Evolutionary conservation across 805 yeast species (phyloP), one percentile per base, ranked within the genome.

Genomic region (Kluyveromyces aestuarii): DNA sequence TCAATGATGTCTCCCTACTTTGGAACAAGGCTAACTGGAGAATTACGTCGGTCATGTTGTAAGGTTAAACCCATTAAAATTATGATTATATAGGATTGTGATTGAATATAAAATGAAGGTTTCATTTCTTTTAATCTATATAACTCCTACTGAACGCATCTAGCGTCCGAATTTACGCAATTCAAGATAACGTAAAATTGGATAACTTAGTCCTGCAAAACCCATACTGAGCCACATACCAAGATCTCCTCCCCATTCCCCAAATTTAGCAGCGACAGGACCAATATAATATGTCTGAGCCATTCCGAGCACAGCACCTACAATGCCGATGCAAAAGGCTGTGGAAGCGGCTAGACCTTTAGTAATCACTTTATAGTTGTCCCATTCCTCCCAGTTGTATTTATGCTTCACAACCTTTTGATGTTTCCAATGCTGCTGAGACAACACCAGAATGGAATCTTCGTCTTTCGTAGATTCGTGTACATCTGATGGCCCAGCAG

Each of bases 291-390:
- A 88, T 7, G 81, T 84, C 63, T 88, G 96, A 25, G 85, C 75
- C 96, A 88, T 88, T 7, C 96, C 95, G 18, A 87, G 68, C 2
- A 84, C 87, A 0, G 87, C 95, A 43, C 95, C 96, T 0, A 79
- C 84, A 16, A 82, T 82, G 41, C 96, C 96, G 47, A 75, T 67
- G 2, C 77, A 56, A 56, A 87, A 87, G 1, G 89, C 75, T 17
- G 73, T 56, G 2, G 82, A 66, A 0, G 95, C 84, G 1, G 96
- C 95, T 44, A 71, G 69, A 2, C 96, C 93, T 48, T 74, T 69
- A 0, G 96, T 84, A 54, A 87, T 72, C 16, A 72, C 71, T 4
- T 60, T 62, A 41, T 70, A 71, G 53, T 82, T 77, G 62, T 87
- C 78, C 93, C 96, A 88, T 37, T 77, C 75, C 9, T 72, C 73